Conservation (phyloP, 2,329 filamentous ascomycete genomes). For the Epicoccum nigrum region DNA sequence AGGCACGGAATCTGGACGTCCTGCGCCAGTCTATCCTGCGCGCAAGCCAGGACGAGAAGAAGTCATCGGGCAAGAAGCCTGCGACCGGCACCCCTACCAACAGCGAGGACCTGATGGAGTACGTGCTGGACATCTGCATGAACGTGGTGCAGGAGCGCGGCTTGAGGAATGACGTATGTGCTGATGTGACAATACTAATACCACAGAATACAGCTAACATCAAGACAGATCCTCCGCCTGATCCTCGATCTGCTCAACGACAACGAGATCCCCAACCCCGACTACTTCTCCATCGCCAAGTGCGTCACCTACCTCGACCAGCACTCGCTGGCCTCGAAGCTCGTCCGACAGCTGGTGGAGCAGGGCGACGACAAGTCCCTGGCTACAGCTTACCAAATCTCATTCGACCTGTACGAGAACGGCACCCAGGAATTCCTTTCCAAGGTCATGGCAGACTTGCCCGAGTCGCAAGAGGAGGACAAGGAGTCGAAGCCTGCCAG, state of each 20-base stretch:
- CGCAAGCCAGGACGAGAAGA: conserved; percentile 86
- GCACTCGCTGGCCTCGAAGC: conserved; percentile 84
- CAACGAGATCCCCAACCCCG: conserved; percentile 87
- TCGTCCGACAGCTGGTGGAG: conserved; percentile 81
- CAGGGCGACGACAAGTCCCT: conserved; percentile 79
- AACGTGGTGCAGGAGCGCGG: conserved; percentile 93
- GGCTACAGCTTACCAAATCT: conserved; percentile 93
- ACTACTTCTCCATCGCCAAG: conserved; percentile 98
- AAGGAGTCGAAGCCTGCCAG: conserved; percentile 50
- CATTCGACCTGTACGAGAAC: conserved; percentile 97
- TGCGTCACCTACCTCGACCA: conserved; percentile 96
- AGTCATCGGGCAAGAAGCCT: conserved; percentile 65
- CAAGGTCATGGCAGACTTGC: conserved; percentile 84
- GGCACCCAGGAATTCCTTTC: conserved; percentile 95
- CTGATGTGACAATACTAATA: too few species aligned
- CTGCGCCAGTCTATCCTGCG: conserved; percentile 85
- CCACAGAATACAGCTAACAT: conserved; percentile 18
- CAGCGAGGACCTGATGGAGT: conserved; percentile 95
- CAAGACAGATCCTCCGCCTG: conserved; percentile 75
- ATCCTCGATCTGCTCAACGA: conserved; percentile 96
- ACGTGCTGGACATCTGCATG: conserved; percentile 95
- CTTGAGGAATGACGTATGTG: conserved; percentile 70
- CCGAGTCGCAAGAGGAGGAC: conserved; percentile 56
- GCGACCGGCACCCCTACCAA: conserved; percentile 61
- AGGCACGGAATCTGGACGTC: conserved; percentile 89